Evolutionary conservation across 345 rosid genomes (phyloP).

Genomic region (Kernera saxatilis): DNA sequence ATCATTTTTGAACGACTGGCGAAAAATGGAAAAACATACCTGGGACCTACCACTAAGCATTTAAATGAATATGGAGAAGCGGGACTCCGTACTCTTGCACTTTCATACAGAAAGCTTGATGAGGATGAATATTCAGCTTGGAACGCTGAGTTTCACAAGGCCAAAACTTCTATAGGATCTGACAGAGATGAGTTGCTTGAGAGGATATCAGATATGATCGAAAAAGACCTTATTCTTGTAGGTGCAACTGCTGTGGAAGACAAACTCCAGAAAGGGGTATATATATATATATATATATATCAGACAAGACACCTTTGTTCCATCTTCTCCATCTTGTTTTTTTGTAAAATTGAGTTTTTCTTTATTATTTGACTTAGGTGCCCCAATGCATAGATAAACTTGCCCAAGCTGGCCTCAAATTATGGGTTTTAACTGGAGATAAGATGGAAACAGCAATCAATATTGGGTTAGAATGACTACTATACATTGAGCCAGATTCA

Average conservation of each 20-base stretch:
- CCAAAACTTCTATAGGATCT: conserved; percentile 67
- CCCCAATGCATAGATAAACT: conserved; percentile 97
- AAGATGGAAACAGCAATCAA: conserved; percentile 99
- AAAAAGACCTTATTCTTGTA: conserved; percentile 78
- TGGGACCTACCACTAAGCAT: conserved; percentile 65
- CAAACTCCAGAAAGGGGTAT: conserved; percentile 94
- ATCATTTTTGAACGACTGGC: conserved; percentile 86
- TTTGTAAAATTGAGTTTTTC: conserved; percentile 22
- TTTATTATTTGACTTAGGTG: conserved; percentile 46
- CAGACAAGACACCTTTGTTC: neutral
- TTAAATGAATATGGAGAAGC: conserved; percentile 94
- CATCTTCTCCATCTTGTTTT: conserved; percentile 7
- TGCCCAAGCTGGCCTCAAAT: conserved; percentile 94
- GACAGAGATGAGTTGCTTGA: conserved; percentile 81
- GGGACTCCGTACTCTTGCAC: conserved; percentile 84
- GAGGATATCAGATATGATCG: conserved; percentile 72
- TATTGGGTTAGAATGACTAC: conserved; percentile 62
- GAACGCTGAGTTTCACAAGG: conserved; percentile 77
- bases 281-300: conserved; percentile 32
- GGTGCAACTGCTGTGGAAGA: conserved; percentile 99
- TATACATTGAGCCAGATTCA: neutral
- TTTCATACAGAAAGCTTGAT: conserved; percentile 70
- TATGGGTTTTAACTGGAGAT: conserved; percentile 98
- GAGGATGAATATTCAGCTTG: conserved; percentile 71
- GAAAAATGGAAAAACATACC: conserved; percentile 59